Conservation (phyloP, 208 protist genomes). For the Acanthamoeba sp. region DNA sequence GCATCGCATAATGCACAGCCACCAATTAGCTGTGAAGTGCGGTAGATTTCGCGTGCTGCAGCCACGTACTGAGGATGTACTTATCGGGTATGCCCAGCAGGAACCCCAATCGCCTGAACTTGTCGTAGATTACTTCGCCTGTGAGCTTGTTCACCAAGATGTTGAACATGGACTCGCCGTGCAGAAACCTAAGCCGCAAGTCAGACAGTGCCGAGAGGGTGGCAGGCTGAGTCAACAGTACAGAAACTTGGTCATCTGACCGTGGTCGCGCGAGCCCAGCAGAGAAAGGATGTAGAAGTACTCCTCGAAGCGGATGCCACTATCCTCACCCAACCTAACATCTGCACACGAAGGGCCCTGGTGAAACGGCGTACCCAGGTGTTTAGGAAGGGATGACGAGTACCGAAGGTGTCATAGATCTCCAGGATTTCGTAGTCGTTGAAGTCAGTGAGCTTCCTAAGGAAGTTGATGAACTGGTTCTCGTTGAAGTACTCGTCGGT, state of each 20-base stretch:
- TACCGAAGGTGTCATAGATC: constrained; percentile 73
- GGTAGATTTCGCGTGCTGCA: too few species aligned
- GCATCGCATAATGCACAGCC: background rate
- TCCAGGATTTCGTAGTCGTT: constrained; percentile 71
- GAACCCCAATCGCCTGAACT: constrained; percentile 68
- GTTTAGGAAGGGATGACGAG: background rate
- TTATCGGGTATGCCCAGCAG: constrained; percentile 70
- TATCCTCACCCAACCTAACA: constrained; percentile 11
- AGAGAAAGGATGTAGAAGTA: constrained; percentile 61
- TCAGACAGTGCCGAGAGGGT: background rate
- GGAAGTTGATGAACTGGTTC: constrained; percentile 76
- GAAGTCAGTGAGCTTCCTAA: constrained; percentile 74
- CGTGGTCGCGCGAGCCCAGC: constrained; percentile 26
- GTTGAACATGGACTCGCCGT: constrained; percentile 56
- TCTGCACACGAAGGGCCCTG: background rate
- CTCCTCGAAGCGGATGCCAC: constrained; percentile 74
- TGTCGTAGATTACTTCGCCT: constrained; percentile 40
- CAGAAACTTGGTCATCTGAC: constrained; percentile 64
- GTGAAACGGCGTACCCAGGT: background rate
- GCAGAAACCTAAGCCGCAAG: background rate
- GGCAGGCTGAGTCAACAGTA: too few species aligned
- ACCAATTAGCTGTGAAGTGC: too few species aligned
- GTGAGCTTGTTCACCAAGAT: constrained; percentile 56
- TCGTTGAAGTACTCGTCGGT: constrained; percentile 47
- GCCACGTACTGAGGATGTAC: constrained; percentile 58